A percentile compares a stretch with the other conserved stretches of the same genome.
These are phyloP conservation scores for Russula griseocarnosa DNA, from an alignment of 768 basidiomycete species.

Conservation along the genomic window DNA sequence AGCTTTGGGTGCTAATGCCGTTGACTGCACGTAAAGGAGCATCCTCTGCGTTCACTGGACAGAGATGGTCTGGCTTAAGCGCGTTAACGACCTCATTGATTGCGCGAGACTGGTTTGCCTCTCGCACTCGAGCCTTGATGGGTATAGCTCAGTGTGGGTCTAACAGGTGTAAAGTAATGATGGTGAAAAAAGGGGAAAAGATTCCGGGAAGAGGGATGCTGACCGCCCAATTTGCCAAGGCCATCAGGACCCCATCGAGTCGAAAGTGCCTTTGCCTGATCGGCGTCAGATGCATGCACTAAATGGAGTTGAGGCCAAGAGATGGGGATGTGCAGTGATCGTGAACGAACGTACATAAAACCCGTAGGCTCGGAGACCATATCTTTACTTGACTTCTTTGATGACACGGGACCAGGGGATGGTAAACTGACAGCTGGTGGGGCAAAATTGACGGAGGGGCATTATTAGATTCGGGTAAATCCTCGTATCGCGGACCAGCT, in stretches of 20 bases:
- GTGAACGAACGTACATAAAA: conserved; percentile 76
- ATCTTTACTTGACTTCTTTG: conserved; percentile 74
- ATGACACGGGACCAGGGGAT: conserved; percentile 32
- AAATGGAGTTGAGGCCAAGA: conserved; percentile 38
- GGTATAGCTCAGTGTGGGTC: conserved; percentile 86
- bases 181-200: conserved; percentile 13
- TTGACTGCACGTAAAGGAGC: conserved; percentile 74
- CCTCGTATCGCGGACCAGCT: conserved; percentile 69
- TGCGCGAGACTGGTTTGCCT: conserved; percentile 62
- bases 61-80: conserved; percentile 47
- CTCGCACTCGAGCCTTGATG: conserved; percentile 73
- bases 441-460: conserved; percentile 27
- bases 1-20: conserved; percentile 63
- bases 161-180: conserved; percentile 36
- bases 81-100: conserved; percentile 75
- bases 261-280: conserved; percentile 82
- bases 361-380: conserved; percentile 82
- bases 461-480: conserved; percentile 39
- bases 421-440: conserved; percentile 34
- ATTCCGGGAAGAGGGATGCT: conserved; percentile 32
- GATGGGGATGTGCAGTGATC: conserved; percentile 23
- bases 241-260: conserved; percentile 87
- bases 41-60: conserved; percentile 40
- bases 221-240: conserved; percentile 82
- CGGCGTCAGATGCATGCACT: conserved; percentile 86